Evolutionary conservation across 306 rosid genomes (phyloP), one percentile per base, ranked within the genome.

Genomic region (Luffa aegyptiaca): DNA sequence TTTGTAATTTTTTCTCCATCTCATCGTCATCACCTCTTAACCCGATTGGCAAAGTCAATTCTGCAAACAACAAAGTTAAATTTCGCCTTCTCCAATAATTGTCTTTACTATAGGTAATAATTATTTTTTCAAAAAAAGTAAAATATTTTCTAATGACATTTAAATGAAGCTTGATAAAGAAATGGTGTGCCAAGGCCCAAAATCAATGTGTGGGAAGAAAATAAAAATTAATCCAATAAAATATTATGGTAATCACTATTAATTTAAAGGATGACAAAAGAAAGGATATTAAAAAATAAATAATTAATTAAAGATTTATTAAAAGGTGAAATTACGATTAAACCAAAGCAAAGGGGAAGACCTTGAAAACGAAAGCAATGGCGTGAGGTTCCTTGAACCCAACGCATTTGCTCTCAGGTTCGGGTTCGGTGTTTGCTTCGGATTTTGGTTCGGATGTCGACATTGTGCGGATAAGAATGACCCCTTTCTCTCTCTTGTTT

Each of bases 381-480:
- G 55, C 21, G 80, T 59, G 55, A 65, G 80, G 87, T 95, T 91
- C 92, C 99, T 93, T 89, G 88, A 82, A 64, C 85, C 86, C 58
- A 85, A 89, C 93, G 96, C 87, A 91, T 86, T 9, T 8, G 9
- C 1, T 53, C 55, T 46, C 14, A 36, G 92, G 17, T 80, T 86
- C 16, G 69, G 95, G 10, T 10, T 35, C 65, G 6, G 21, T 5
- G 5, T 18, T 51, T 41, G 94, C 84, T 55, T 36, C 52, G 75
- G 78, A 37, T 0, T 3, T 46, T 10, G 41, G 14, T 17, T 73
- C 78, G 74, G 77, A 17, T 84, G 91, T 81, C 68, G 97, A 92
- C 98, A 90, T 95, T 79, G 86, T 86, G 88, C 75, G 94, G 99
- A 93, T 95, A 95, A 95, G 99, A 89, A 91, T 97, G 93, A 87